Percentiles rank a stretch among this genome's conserved stretches.
Evolutionary conservation across 768 basidiomycete genomes (phyloP).

Genomic region (Serendipita sp.): DNA sequence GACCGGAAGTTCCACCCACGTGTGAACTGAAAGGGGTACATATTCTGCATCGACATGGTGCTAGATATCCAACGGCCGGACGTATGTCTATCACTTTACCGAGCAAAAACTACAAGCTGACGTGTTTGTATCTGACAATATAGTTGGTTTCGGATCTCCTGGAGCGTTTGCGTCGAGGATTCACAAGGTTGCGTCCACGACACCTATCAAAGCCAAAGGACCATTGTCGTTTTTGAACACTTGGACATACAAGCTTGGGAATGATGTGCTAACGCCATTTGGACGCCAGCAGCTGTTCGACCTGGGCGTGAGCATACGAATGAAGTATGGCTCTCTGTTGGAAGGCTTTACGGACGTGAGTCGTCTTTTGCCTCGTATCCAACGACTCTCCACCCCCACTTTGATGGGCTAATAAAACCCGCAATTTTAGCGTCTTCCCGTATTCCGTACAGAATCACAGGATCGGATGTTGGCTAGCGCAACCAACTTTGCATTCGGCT

Average conservation of each 20-base stretch:
- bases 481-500: constrained; percentile 35
- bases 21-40: constrained; percentile 64
- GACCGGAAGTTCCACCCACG: constrained; percentile 49
- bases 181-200: not conserved
- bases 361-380: not conserved
- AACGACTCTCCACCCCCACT: too few species aligned
- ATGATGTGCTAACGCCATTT: constrained; percentile 39
- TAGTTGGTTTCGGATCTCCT: not conserved
- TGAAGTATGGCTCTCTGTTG: constrained; percentile 58
- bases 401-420: not conserved
- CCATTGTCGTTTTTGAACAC: constrained; percentile 23
- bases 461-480: constrained; percentile 39
- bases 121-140: too few species aligned
- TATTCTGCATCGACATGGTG: constrained; percentile 70
- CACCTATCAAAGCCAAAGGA: constrained; percentile 15
- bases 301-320: constrained; percentile 24
- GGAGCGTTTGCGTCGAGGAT: not conserved
- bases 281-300: constrained; percentile 26
- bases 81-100: constrained; percentile 1
- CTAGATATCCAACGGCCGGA: constrained; percentile 32
- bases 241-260: constrained; percentile 77
- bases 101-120: too few species aligned
- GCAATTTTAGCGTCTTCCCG: constrained; percentile 22
- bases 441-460: constrained; percentile 40
- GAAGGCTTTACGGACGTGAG: constrained; percentile 21